phyloP scores from a whole-genome alignment of 495 filamentous ascomycete genomes.

The Aspergillus egyptiacus region DNA sequence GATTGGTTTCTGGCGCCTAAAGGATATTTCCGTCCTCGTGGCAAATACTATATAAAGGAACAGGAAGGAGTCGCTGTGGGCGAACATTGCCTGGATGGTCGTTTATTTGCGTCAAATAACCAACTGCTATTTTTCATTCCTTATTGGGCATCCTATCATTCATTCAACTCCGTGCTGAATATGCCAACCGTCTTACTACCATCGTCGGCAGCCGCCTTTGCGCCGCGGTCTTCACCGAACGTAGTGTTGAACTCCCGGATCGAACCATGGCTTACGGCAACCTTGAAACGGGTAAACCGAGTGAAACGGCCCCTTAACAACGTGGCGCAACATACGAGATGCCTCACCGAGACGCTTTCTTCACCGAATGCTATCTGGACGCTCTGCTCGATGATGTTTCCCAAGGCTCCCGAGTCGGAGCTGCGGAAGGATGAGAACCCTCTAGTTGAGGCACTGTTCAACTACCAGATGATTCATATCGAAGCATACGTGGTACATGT shows the following conservation, averaged over 20 bases:
- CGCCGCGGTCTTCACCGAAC: conserved; percentile 88
- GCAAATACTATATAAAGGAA: conserved; percentile 2
- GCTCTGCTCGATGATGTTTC: conserved; percentile 85
- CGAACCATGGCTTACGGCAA: conserved; percentile 95
- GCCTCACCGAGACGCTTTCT: conserved; percentile 92
- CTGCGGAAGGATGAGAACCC: conserved; percentile 81
- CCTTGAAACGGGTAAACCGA: conserved; percentile 93
- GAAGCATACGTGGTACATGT: conserved; percentile 99
- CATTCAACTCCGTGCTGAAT: conserved; percentile 23
- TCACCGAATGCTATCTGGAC: conserved; percentile 93
- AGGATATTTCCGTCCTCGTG: conserved; percentile 4
- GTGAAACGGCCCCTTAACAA: conserved; percentile 98
- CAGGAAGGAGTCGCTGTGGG: conserved; percentile 30
- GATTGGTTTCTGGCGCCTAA: not conserved
- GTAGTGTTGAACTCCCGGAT: conserved; percentile 91
- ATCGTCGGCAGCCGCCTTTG: conserved; percentile 93
- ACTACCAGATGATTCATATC: conserved; percentile 89
- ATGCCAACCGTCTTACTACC: conserved; percentile 85
- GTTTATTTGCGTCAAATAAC: conserved; percentile 29
- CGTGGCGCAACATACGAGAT: conserved; percentile 92
- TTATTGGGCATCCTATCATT: conserved; percentile 6
- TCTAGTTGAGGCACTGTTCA: conserved; percentile 83
- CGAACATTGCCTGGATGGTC: conserved; percentile 43
- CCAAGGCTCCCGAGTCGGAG: conserved; percentile 85
- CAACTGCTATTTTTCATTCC: conserved; percentile 27